Percentiles rank a stretch among this genome's conserved stretches.
Conservation (phyloP, 2,329 filamentous ascomycete genomes). For the Cladosporium sp. region DNA sequence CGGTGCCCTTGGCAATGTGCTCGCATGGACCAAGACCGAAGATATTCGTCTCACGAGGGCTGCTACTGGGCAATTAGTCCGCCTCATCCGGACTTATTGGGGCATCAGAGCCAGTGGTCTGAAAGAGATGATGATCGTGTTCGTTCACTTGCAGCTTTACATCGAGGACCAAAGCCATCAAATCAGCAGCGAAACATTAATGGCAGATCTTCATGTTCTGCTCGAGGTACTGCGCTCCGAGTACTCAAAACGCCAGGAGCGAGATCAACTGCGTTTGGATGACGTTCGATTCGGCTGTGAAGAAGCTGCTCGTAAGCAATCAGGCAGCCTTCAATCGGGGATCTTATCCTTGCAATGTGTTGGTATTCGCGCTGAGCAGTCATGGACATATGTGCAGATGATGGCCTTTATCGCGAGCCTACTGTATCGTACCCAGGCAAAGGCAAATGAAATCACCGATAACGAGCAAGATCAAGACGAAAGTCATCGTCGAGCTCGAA, state of each 20-base stretch:
- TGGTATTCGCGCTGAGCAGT: constrained; percentile 25
- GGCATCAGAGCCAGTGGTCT: constrained; percentile 45
- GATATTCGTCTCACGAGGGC: constrained; percentile 59
- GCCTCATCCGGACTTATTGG: constrained; percentile 74
- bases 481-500: constrained; percentile 18
- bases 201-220: constrained; percentile 56
- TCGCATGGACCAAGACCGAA: constrained; percentile 64
- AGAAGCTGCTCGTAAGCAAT: neutral
- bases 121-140: constrained; percentile 66
- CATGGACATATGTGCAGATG: constrained; percentile 29
- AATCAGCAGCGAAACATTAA: constrained; percentile 17
- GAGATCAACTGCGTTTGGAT: constrained; percentile 70
- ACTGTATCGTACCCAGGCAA: neutral
- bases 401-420: constrained; percentile 6
- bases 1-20: constrained; percentile 66
- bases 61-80: constrained; percentile 59
- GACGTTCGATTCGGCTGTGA: constrained; percentile 54
- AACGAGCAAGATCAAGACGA: constrained; percentile 16
- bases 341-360: constrained; percentile 29
- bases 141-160: constrained; percentile 57
- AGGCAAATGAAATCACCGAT: constrained; percentile 1
- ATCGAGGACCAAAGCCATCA: constrained; percentile 32
- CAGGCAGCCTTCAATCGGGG: neutral
- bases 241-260: constrained; percentile 67
- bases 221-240: constrained; percentile 70